Evolutionary conservation across 2,329 filamentous ascomycete genomes (phyloP).

Genomic region (Ophiostoma australiae): DNA sequence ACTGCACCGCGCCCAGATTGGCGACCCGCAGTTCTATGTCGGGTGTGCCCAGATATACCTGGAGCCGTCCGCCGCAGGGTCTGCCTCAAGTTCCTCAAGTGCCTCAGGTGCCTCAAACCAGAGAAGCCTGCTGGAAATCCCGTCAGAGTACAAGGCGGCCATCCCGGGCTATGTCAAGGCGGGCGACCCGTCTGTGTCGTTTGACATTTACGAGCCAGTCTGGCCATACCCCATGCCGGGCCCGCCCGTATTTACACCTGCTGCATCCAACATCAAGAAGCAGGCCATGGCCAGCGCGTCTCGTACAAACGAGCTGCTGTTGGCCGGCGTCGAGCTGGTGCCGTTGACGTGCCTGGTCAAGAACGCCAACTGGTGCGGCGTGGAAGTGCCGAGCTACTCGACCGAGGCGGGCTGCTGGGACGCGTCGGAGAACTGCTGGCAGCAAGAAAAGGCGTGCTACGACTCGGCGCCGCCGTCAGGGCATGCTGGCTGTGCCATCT

Average conservation of each 20-base stretch:
- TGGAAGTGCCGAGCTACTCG: conserved; percentile 54
- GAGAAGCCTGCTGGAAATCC: conserved; percentile 42
- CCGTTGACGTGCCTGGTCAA: conserved; percentile 55
- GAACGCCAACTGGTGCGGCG: conserved; percentile 69
- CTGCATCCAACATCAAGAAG: conserved; percentile 18
- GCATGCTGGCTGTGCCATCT: conserved; percentile 53
- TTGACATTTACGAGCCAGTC: conserved; percentile 47
- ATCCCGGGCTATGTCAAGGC: conserved; percentile 63
- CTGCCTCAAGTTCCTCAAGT: too few relatives aligned
- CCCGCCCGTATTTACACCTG: conserved; percentile 48
- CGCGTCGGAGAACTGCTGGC: conserved; percentile 51
- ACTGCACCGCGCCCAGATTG: conserved; percentile 56
- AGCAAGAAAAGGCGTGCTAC: conserved; percentile 58
- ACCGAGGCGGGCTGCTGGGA: conserved; percentile 57
- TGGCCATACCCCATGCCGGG: conserved; percentile 60
- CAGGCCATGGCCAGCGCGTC: not conserved
- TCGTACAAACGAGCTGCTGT: not conserved
- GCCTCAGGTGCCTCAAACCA: conserved; percentile 37
- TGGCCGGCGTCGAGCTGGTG: conserved; percentile 43
- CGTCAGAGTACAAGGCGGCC: conserved; percentile 47
- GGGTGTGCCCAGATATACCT: conserved; percentile 69
- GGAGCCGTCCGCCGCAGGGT: conserved; percentile 10
- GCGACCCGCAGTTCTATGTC: conserved; percentile 66
- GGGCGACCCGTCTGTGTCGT: conserved; percentile 52
- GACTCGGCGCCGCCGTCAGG: conserved; percentile 55